phyloP scores from a whole-genome alignment of 192 early-diverging fungal genomes.

The Dimargaris xerosporica region DNA sequence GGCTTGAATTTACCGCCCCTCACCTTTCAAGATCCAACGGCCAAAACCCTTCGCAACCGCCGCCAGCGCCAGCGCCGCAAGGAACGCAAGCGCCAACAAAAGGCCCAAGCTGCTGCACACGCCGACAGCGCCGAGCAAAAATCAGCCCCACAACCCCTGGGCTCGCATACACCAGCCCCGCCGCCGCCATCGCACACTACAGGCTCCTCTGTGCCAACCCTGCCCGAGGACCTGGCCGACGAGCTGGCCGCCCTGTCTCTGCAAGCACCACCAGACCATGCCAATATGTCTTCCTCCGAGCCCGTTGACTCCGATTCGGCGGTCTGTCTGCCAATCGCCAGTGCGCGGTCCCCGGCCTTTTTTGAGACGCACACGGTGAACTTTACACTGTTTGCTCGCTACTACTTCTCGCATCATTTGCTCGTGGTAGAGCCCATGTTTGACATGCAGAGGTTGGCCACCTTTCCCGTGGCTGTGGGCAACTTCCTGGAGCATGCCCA shows the following conservation, averaged over 20 bases:
- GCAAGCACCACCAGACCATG: background rate
- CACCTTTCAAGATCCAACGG: background rate
- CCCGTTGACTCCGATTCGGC: background rate
- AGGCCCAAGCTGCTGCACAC: background rate
- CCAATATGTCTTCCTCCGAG: no score
- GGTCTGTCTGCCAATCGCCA: background rate
- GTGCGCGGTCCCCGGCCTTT: background rate
- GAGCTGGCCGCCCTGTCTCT: background rate
- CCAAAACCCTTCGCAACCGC: background rate
- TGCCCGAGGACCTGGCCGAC: background rate
- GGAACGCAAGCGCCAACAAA: background rate
- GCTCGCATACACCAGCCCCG: background rate
- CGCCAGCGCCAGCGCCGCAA: slow-evolving; percentile 1
- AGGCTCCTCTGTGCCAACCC: background rate
- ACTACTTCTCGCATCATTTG: slow-evolving; percentile 36
- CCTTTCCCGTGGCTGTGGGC: slow-evolving; percentile 25
- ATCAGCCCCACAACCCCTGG: background rate
- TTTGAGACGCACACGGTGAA: background rate
- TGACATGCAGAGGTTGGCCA: slow-evolving; percentile 25
- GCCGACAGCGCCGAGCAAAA: background rate
- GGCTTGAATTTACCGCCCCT: background rate
- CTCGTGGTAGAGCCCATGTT: slow-evolving; percentile 28
- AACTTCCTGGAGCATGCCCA: slow-evolving; percentile 33
- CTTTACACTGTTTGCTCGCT: slow-evolving; percentile 8
- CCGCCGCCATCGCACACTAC: background rate